phyloP scores from a whole-genome alignment of 2,329 filamentous ascomycete species.

The Pseudogymnoascus destructans region DNA sequence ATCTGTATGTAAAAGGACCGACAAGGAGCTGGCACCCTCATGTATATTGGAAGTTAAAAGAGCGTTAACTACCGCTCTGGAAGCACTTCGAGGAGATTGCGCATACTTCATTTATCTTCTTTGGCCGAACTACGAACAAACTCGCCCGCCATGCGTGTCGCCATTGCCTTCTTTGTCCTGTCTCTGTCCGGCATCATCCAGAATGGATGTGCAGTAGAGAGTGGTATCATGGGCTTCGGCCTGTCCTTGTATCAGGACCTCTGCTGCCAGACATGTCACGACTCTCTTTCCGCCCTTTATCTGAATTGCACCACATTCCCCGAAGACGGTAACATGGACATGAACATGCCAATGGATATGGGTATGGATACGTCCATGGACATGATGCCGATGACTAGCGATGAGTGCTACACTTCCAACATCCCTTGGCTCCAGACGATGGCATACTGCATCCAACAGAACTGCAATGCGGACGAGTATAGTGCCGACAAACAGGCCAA shows the following conservation, averaged over 20 bases:
- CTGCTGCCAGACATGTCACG: constrained; percentile 23
- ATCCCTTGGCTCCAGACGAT: constrained; percentile 8
- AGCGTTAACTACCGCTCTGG: not conserved
- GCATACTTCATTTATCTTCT: not conserved
- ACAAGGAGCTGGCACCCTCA: not conserved
- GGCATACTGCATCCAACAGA: constrained; percentile 11
- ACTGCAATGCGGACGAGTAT: constrained; percentile 7
- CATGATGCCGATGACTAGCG: constrained; percentile 3
- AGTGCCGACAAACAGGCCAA: constrained; percentile 19
- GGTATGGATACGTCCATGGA: constrained; percentile 19
- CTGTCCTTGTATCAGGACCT: constrained; percentile 22
- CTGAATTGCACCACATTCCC: constrained; percentile 23
- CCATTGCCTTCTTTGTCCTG: not conserved
- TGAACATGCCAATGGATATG: constrained; percentile 19
- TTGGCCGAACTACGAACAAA: not conserved
- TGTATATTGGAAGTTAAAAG: not conserved
- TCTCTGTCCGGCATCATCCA: not conserved
- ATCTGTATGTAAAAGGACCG: not conserved
- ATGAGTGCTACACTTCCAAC: constrained; percentile 5
- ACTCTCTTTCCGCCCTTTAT: constrained; percentile 20
- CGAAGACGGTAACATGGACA: constrained; percentile 3
- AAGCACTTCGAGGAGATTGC: not conserved
- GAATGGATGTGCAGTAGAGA: constrained; percentile 9
- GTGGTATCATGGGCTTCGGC: constrained; percentile 24
- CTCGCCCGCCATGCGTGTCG: not conserved